Conservation (phyloP, 768 basidiomycete species). For the Rhodotorula toruloides region DNA sequence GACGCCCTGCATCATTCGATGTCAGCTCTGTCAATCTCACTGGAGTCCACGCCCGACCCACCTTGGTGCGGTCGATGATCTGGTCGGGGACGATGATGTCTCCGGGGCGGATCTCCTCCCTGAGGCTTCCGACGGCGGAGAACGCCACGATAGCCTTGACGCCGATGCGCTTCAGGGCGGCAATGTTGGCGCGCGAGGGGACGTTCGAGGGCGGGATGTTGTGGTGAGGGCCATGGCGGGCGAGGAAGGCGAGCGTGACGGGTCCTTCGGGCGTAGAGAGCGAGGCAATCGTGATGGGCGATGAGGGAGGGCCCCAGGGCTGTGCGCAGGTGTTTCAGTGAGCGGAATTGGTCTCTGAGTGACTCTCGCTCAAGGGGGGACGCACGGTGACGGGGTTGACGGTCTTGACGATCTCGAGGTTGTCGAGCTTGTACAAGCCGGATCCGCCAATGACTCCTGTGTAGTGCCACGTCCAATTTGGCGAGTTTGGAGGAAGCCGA, state of each 20-base stretch:
- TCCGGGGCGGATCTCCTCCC: constrained; percentile 87
- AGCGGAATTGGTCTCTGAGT: constrained; percentile 1
- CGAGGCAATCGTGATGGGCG: constrained; percentile 85
- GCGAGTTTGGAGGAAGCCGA: background rate
- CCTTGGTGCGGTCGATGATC: constrained; percentile 92
- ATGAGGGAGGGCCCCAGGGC: constrained; percentile 91
- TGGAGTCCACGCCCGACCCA: background rate
- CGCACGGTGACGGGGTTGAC: constrained; percentile 76
- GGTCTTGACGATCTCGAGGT: constrained; percentile 70
- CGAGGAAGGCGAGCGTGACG: constrained; percentile 72
- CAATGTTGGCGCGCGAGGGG: constrained; percentile 85
- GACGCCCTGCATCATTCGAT: constrained; percentile 52
- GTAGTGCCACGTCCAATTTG: background rate
- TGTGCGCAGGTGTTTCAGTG: constrained; percentile 45
- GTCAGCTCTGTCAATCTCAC: background rate
- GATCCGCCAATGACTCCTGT: constrained; percentile 40
- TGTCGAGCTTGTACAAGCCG: constrained; percentile 87
- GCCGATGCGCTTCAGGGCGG: constrained; percentile 86
- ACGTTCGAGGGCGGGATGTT: constrained; percentile 71
- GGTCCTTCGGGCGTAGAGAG: constrained; percentile 64
- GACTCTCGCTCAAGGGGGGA: background rate
- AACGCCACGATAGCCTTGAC: constrained; percentile 86
- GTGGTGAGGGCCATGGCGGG: constrained; percentile 82
- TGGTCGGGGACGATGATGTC: constrained; percentile 82
- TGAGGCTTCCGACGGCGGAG: constrained; percentile 87